Conservation (phyloP, 2,329 filamentous ascomycete genomes). For the Cercospora sp. region DNA sequence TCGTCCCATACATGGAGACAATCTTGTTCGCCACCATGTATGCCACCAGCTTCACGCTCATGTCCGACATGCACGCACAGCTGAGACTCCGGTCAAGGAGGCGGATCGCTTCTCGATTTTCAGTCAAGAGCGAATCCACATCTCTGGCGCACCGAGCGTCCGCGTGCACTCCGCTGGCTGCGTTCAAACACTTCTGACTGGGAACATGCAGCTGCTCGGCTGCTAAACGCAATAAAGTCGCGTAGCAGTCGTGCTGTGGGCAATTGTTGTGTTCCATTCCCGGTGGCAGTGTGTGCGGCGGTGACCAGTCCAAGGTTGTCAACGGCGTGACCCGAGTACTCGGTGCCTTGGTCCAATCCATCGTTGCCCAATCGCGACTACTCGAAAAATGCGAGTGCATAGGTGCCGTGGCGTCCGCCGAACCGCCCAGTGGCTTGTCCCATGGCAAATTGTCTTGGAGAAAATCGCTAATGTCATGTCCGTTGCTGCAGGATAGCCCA, state of each 20-base stretch:
- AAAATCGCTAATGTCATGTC: background rate
- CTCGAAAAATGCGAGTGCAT: background rate
- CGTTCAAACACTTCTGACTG: background rate
- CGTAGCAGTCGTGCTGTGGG: background rate
- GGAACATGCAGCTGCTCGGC: background rate
- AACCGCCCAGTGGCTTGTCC: background rate
- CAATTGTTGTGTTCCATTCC: background rate
- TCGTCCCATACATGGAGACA: slow-evolving; percentile 8
- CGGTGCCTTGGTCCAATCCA: background rate
- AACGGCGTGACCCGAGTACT: background rate
- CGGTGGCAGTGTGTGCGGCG: background rate
- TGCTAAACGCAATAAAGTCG: background rate
- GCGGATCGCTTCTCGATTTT: slow-evolving; percentile 15
- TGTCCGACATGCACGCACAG: slow-evolving; percentile 7
- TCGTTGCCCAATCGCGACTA: background rate
- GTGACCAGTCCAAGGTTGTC: background rate
- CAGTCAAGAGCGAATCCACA: slow-evolving; percentile 7
- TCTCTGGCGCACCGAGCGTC: slow-evolving; percentile 5
- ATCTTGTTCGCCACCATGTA: slow-evolving; percentile 12
- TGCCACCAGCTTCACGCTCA: background rate
- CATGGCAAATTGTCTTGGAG: background rate
- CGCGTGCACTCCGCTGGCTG: background rate
- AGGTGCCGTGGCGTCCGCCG: background rate
- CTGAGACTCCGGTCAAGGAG: slow-evolving; percentile 4
- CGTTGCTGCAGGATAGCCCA: background rate